Evolutionary conservation across 768 basidiomycete species (phyloP).

Genomic region (Baorangia bicolor): DNA sequence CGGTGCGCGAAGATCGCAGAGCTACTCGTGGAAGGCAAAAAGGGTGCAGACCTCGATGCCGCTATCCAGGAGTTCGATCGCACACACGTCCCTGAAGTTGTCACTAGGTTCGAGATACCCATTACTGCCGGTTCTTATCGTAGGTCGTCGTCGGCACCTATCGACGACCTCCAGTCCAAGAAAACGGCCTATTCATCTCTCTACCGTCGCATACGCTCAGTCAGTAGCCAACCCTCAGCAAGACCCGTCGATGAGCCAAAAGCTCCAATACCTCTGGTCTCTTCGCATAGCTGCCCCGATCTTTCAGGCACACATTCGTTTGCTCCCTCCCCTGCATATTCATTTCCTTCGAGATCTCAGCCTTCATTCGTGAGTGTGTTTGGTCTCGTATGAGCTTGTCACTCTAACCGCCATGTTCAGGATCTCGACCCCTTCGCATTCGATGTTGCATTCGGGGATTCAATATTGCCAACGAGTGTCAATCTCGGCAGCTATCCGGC

Average conservation of each 20-base stretch:
- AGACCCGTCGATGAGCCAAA: conserved; percentile 2
- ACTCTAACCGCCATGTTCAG: conserved; percentile 10
- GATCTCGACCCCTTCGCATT: conserved; percentile 33
- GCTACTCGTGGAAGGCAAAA: conserved; percentile 65
- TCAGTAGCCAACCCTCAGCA: conserved; percentile 23
- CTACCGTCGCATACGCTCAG: conserved; percentile 20
- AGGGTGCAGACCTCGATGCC: conserved; percentile 56
- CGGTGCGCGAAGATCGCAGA: conserved; percentile 68
- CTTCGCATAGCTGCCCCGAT: conserved; percentile 30
- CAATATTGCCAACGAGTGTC: conserved; percentile 22
- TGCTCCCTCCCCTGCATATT: conserved; percentile 27
- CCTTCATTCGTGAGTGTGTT: conserved; percentile 47
- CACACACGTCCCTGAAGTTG: conserved; percentile 53
- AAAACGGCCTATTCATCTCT: conserved; percentile 28
- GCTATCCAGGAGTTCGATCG: conserved; percentile 63
- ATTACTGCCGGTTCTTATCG: conserved; percentile 70
- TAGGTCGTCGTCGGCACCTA: conserved; percentile 64
- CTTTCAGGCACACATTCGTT: conserved; percentile 36
- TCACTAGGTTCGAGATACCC: conserved; percentile 72
- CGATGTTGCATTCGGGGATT: conserved; percentile 28
- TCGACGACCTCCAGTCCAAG: conserved; percentile 39
- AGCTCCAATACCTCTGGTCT: not conserved
- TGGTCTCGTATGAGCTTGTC: not conserved
- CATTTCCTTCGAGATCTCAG: conserved; percentile 40
- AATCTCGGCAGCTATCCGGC: conserved; percentile 23